A percentile compares a stretch with the other conserved stretches of the same genome.
phyloP scores from a whole-genome alignment of 2,329 filamentous ascomycete species.

The Curvularia sp. region DNA sequence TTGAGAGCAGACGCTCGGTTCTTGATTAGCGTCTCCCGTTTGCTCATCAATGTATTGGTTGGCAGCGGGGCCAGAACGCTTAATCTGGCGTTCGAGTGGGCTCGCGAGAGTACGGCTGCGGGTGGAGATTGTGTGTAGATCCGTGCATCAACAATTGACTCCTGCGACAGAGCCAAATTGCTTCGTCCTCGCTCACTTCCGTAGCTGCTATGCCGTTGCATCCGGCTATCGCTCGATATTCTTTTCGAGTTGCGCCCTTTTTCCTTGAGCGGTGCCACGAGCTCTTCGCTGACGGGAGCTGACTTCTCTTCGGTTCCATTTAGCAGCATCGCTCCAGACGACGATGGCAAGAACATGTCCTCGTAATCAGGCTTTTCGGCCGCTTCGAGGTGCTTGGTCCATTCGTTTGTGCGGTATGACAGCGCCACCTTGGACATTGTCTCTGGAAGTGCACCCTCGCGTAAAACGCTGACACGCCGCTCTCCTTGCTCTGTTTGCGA shows the following conservation, averaged over 20 bases:
- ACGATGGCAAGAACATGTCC: constrained; percentile 60
- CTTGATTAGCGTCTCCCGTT: constrained; percentile 61
- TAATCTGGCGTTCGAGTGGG: constrained; percentile 25
- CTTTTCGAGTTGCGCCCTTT: constrained; percentile 35
- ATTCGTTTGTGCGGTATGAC: constrained; percentile 91
- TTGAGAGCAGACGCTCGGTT: constrained; percentile 49
- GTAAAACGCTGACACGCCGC: constrained; percentile 55
- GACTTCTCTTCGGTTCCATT: constrained; percentile 58
- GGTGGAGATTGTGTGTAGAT: constrained; percentile 31
- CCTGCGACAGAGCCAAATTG: constrained; percentile 33
- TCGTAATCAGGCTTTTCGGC: constrained; percentile 77
- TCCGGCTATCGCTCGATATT: constrained; percentile 32
- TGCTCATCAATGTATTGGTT: constrained; percentile 60
- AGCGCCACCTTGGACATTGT: constrained; percentile 77
- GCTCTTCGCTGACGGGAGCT: constrained; percentile 57
- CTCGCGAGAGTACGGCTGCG: constrained; percentile 30
- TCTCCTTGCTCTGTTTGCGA: constrained; percentile 39
- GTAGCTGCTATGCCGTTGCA: constrained; percentile 27
- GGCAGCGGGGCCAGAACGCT: constrained; percentile 38
- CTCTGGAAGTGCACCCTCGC: constrained; percentile 67
- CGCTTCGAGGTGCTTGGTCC: constrained; percentile 85
- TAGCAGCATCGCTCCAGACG: constrained; percentile 53
- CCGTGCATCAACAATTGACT: constrained; percentile 27
- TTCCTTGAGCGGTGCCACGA: constrained; percentile 29
- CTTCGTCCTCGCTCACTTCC: constrained; percentile 34